Evolutionary conservation across 176 grass and related monocot species (phyloP).

Genomic region (Oryza australiensis): DNA sequence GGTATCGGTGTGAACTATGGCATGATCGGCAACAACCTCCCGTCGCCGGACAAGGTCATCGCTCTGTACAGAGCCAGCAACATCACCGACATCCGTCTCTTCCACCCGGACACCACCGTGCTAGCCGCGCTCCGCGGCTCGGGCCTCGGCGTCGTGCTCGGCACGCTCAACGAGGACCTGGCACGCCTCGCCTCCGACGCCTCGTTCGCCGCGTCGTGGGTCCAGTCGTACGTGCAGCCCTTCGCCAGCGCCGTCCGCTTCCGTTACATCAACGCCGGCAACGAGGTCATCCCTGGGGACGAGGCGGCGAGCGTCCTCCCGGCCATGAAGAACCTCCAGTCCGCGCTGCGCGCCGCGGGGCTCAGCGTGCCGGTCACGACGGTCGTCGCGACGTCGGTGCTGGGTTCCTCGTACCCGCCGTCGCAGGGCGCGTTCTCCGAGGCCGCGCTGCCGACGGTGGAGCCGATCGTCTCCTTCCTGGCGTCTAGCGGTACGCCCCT

Average conservation of each 20-base stretch:
- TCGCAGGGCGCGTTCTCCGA: conserved; percentile 63
- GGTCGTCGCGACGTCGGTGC: conserved; percentile 56
- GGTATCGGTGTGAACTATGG: conserved; percentile 86
- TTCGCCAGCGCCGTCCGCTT: conserved; percentile 69
- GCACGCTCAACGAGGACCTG: conserved; percentile 84
- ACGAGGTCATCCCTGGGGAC: conserved; percentile 73
- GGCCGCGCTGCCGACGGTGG: conserved; percentile 35
- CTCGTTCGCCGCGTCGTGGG: conserved; percentile 68
- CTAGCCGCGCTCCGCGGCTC: conserved; percentile 65
- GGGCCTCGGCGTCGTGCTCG: conserved; percentile 70
- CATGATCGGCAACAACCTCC: conserved; percentile 70
- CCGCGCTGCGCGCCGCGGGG: conserved; percentile 47
- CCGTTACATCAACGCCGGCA: conserved; percentile 75
- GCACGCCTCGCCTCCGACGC: conserved; percentile 45
- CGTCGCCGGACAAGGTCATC: conserved; percentile 70
- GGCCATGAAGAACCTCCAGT: conserved; percentile 70
- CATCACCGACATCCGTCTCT: conserved; percentile 73
- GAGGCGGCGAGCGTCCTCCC: conserved; percentile 56
- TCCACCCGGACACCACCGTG: conserved; percentile 61
- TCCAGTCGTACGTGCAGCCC: conserved; percentile 67
- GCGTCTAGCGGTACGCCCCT: conserved; percentile 49
- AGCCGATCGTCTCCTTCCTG: conserved; percentile 55
- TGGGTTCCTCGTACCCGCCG: conserved; percentile 64
- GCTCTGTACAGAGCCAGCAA: conserved; percentile 50
- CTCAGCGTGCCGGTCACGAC: conserved; percentile 66